These are phyloP conservation scores for Capniomyces stellatus DNA, from an alignment of 371 early-diverging fungal genomes.

Conservation along the genomic window DNA sequence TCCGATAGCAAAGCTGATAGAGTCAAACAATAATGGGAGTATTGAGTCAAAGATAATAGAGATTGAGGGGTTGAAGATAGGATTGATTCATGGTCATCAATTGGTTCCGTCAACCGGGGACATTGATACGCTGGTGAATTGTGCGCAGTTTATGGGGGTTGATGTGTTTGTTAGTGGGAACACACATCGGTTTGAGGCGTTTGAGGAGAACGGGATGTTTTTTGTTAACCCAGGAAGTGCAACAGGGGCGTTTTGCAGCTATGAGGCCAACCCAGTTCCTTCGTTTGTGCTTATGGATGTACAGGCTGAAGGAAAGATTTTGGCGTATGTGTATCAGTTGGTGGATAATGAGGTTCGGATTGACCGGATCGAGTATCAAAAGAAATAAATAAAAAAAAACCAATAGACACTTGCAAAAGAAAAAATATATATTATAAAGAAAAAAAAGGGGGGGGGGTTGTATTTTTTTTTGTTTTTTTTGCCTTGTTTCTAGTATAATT, in stretches of 20 bases:
- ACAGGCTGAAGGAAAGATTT: slow-evolving; percentile 32
- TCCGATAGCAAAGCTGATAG: too few species aligned
- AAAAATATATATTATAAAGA: too few species aligned
- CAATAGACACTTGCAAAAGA: too few species aligned
- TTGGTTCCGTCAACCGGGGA: slow-evolving; percentile 73
- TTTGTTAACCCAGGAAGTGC: slow-evolving; percentile 90
- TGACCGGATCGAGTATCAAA: slow-evolving; percentile 73
- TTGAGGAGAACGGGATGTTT: slow-evolving; percentile 71
- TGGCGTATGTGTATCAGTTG: slow-evolving; percentile 81
- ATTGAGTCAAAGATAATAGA: slow-evolving; percentile 52
- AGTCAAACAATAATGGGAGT: too few species aligned
- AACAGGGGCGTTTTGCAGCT: slow-evolving; percentile 58
- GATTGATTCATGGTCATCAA: slow-evolving; percentile 78
- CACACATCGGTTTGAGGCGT: slow-evolving; percentile 77
- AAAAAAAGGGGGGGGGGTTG: too few species aligned
- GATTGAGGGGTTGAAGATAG: slow-evolving; percentile 58
- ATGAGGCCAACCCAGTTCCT: slow-evolving; percentile 35
- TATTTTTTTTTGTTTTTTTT: too few species aligned
- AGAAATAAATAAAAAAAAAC: too few species aligned
- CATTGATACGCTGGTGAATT: slow-evolving; percentile 49
- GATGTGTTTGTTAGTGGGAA: slow-evolving; percentile 77
- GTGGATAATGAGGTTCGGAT: slow-evolving; percentile 80
- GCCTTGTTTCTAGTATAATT: too few species aligned
- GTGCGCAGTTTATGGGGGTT: slow-evolving; percentile 75
- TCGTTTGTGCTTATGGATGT: slow-evolving; percentile 91